Conservation (phyloP, 2,329 filamentous ascomycete species). For the Coniella lustricola region DNA sequence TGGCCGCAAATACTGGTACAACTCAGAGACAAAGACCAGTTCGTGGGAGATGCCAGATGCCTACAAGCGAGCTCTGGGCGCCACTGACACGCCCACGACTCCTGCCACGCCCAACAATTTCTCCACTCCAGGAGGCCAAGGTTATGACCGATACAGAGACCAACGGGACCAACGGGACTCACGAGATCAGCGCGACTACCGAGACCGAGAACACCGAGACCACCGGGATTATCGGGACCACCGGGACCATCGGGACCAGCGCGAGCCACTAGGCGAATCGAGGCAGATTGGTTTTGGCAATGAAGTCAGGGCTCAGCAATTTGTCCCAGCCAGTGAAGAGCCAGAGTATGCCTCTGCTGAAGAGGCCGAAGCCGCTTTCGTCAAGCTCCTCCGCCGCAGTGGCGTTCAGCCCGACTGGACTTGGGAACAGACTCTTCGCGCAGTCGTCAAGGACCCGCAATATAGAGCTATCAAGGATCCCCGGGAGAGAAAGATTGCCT, state of each 20-base stretch:
- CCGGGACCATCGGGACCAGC: slow-evolving; percentile 15
- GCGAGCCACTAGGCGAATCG: slow-evolving; percentile 41
- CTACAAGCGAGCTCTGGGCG: slow-evolving; percentile 68
- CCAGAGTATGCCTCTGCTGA: slow-evolving; percentile 74
- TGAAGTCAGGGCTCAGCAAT: slow-evolving; percentile 49
- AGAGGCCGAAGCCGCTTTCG: slow-evolving; percentile 88
- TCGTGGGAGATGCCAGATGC: slow-evolving; percentile 89
- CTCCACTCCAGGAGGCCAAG: slow-evolving; percentile 30
- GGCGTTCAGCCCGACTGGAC: slow-evolving; percentile 87
- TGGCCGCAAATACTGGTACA: slow-evolving; percentile 92
- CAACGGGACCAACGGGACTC: slow-evolving; percentile 11
- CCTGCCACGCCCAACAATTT: slow-evolving; percentile 37
- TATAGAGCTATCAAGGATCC: slow-evolving; percentile 91
- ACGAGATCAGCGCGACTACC: no score
- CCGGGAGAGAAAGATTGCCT: slow-evolving; percentile 80
- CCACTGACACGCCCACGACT: slow-evolving; percentile 38
- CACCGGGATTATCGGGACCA: no score
- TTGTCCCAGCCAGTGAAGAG: slow-evolving; percentile 59
- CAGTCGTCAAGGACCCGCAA: slow-evolving; percentile 82
- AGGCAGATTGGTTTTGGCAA: slow-evolving; percentile 52
- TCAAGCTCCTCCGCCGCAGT: slow-evolving; percentile 78
- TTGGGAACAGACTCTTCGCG: slow-evolving; percentile 84
- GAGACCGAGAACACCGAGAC: slow-evolving; percentile 9
- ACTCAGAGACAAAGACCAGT: slow-evolving; percentile 84
- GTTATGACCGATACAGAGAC: slow-evolving; percentile 20